Evolutionary conservation across 129 eudicot species (phyloP).

Genomic region (Oenanthe sinensis): DNA sequence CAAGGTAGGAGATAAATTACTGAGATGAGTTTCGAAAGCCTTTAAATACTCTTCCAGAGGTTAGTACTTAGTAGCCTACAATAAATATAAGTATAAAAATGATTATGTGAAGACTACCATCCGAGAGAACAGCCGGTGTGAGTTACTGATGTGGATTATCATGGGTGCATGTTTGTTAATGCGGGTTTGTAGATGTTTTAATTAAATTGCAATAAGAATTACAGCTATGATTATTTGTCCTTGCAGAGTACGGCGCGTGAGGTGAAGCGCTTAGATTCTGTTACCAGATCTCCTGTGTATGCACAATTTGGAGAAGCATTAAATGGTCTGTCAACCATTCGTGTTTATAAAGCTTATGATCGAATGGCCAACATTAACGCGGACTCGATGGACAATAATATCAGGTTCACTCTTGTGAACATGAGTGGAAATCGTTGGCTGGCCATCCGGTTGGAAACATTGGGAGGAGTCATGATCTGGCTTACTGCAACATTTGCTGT

Average conservation of each 20-base stretch:
- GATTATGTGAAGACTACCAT: too few relatives aligned
- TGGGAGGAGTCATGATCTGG: constrained; percentile 98
- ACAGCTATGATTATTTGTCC: not conserved
- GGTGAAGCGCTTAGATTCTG: constrained; percentile 87
- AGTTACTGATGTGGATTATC: too few relatives aligned
- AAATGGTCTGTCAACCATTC: constrained; percentile 80
- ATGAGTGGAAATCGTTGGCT: constrained; percentile 95
- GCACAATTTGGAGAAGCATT: constrained; percentile 97
- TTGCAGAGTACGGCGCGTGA: constrained; percentile 92
- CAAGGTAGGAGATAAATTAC: too few relatives aligned
- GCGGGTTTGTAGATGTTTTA: too few relatives aligned
- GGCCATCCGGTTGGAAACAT: constrained; percentile 69
- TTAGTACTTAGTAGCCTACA: too few relatives aligned
- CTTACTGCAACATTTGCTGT: constrained; percentile 92
- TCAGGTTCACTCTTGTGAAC: constrained; percentile 78
- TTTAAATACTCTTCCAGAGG: too few relatives aligned
- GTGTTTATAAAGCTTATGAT: constrained; percentile 90
- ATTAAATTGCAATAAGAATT: too few relatives aligned
- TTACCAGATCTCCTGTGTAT: constrained; percentile 85
- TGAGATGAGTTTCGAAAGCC: too few relatives aligned
- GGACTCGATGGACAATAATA: constrained; percentile 89
- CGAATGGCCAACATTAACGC: constrained; percentile 82
- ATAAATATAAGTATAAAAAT: too few relatives aligned
- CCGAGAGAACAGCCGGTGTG: too few relatives aligned
- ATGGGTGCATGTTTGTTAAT: too few relatives aligned